Evolutionary conservation across 257 asterid genomes (phyloP), one percentile per base, ranked within the genome.

Genomic region (Solanum clarkiae): DNA sequence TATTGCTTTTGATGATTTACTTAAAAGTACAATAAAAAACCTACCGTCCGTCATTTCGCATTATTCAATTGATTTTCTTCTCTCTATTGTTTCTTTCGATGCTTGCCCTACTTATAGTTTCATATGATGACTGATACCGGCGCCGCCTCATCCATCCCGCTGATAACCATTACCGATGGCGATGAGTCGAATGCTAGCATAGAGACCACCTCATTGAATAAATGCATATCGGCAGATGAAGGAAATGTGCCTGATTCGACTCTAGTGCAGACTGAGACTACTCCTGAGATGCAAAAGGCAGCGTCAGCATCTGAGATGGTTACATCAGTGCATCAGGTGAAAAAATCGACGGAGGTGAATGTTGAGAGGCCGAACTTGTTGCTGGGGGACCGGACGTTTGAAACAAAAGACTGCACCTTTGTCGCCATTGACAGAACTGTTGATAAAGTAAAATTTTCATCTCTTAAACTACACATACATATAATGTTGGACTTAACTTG

Each of bases 351-450:
- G 53, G 86, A 86, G 10, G 88, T 84, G 47, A 55, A 7, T 55
- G 71, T 45, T 7, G 92, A 90, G 54, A 81, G 84, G 29, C 89
- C 90, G 47, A 55, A 22, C 71, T 90, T 90, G 92, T 79, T 90
- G 49, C 90, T 90, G 60, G 84, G 80, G 22, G 84, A 72, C 32
- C 88, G 90, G 90, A 90, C 32, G 68, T 9, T 86, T 51, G 90
- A 88, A 44, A 70, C 85, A 16, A 85, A 70, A 26, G 89, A 88
- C 45, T 90, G 92, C 3, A 49, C 66, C 63, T 85, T 87, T 44
- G 92, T 89, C 29, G 89, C 89, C 29, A 88, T 90, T 47, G 90
- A 87, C 7, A 90, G 92, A 85, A 10, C 79, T 10, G 8, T 75
- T 17, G 90, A 90, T 71, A 66, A n/a, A 7, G 74, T 66, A 66